phyloP scores from a whole-genome alignment of 305 asterid species.

The Fraxinus albicans region DNA sequence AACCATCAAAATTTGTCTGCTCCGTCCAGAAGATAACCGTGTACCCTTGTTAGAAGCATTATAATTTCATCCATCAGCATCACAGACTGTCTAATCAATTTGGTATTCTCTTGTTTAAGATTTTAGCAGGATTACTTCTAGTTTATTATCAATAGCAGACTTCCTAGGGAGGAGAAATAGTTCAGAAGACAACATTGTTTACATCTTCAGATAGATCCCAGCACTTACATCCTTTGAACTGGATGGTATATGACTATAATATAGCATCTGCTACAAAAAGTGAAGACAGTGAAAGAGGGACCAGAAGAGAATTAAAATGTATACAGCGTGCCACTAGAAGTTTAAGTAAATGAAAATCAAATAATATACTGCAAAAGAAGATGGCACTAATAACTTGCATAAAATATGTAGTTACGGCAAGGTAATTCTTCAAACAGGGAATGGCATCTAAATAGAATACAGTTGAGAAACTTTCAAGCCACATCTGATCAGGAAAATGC shows the following conservation, averaged over 20 bases:
- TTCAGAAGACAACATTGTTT: not conserved
- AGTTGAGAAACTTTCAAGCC: not conserved
- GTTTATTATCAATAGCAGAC: not conserved
- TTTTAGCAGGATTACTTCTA: not conserved
- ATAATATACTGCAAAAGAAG: not conserved
- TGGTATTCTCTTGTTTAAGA: not conserved
- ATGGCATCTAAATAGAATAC: not conserved
- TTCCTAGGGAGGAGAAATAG: not conserved
- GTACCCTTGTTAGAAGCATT: not conserved
- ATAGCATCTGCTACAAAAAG: not conserved
- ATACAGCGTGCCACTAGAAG: not conserved
- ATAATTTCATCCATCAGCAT: not conserved
- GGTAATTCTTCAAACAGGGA: not conserved
- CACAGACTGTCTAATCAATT: not conserved
- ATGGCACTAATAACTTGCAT: not conserved
- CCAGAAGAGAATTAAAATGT: not conserved
- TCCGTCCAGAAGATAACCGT: not conserved
- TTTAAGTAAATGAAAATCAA: not conserved
- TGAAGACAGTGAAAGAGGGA: not conserved
- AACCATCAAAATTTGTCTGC: not conserved
- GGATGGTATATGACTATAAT: not conserved
- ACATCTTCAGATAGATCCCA: not conserved
- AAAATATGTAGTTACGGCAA: not conserved
- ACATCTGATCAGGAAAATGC: not conserved
- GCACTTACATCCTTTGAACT: constrained; percentile 1